Evolutionary conservation across 768 basidiomycete species (phyloP), one percentile per base, ranked within the genome.

Genomic region (Termitomyces bulborhizus): DNA sequence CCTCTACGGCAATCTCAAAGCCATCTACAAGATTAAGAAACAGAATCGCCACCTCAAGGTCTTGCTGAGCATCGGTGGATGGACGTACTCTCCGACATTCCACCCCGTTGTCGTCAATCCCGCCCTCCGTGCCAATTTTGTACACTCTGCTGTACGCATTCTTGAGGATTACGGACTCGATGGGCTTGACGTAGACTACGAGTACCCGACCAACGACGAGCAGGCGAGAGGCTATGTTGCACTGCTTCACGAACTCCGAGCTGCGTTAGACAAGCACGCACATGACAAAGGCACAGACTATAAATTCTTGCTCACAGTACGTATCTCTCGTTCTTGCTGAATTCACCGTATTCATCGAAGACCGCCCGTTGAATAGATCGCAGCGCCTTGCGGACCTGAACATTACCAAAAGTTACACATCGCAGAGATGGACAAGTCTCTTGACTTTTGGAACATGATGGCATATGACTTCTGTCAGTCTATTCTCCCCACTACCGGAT

Each of bases 391-490:
- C 69, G 97, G 97, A 31, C 81, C 87, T 2, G 79, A 88, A 59
- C 85, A 97, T 62, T 94, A 93, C 71, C 74, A 84, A 67, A 90
- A 86, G 60, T 75, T 98, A 6, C 78, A 84, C 56, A 76, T 93
- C 45, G 72, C 69, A 24, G 90, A 90, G 57, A 98, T 99, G 95
- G 87, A 94, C 66, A 76, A 76, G 56, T 85, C 80, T 55, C 83
- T 99, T 24, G 90, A 93, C 64, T 94, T 98, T 68, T 98, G 94
- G 95, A 98, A 99, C 67, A 71, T 99, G 68, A 99, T 99, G 97
- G 85, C 88, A 1, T 92, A 93, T 60, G 90, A 92, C 66, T 92
- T 87, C 63, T 81, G 88, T 87, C 60, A 53, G 79, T 69, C 29
- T 46, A 37, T 26, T 13, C 34, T 41, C 37, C 26, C n/a, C 13